A percentile compares a stretch with the other conserved stretches of the same genome.
Evolutionary conservation across 2,329 filamentous ascomycete genomes (phyloP).

Genomic region (Emmonsia crescens): DNA sequence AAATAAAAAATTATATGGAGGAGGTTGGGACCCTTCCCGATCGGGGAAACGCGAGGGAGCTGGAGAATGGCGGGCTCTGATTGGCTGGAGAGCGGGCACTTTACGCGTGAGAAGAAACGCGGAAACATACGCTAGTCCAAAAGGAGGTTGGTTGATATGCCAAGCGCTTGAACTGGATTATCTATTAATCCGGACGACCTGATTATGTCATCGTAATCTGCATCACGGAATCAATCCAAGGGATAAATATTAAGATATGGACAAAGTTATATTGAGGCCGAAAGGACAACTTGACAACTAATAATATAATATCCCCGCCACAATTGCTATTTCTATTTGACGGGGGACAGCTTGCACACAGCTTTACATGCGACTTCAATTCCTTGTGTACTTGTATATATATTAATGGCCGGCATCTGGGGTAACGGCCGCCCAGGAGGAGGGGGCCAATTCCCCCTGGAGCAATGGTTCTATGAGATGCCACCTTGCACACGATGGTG

Average conservation of each 20-base stretch:
- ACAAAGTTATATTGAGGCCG: not conserved
- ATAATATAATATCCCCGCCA: not conserved
- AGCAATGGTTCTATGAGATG: slow-evolving; percentile 99
- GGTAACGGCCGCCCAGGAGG: slow-evolving; percentile 33
- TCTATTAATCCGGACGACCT: not conserved
- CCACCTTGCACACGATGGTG: slow-evolving; percentile 92
- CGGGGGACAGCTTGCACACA: no score
- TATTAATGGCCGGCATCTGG: not conserved
- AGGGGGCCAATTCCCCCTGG: slow-evolving; percentile 59
- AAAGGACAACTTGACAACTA: not conserved
- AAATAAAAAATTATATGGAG: not conserved
- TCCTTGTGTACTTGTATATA: no score
- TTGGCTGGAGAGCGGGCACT: slow-evolving; percentile 1
- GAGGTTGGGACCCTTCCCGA: slow-evolving; percentile 1
- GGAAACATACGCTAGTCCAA: slow-evolving; percentile 6
- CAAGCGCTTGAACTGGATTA: not conserved
- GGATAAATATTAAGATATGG: not conserved
- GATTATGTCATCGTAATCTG: slow-evolving; percentile 6
- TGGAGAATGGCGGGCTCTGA: not conserved
- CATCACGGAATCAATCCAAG: not conserved
- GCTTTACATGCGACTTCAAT: not conserved
- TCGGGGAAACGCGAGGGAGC: slow-evolving; percentile 3
- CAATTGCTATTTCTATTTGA: not conserved
- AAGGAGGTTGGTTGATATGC: slow-evolving; percentile 6
- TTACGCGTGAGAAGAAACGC: slow-evolving; percentile 6